Evolutionary conservation across 495 filamentous ascomycete genomes (phyloP).

Genomic region (Neurospora sp.): DNA sequence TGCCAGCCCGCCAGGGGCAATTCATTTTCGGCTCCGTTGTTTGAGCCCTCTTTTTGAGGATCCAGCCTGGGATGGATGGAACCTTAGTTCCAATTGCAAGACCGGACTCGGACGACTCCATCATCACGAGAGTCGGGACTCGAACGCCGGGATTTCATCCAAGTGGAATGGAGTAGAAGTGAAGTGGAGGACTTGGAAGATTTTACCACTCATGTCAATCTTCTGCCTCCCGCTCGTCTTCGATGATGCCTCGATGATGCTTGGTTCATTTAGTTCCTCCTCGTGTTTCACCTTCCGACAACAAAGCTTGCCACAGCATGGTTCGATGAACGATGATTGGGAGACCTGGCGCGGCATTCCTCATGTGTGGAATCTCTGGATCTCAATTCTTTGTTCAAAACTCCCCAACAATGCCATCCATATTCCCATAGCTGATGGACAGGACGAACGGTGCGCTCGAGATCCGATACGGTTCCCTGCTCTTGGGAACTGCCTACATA

Average conservation of each 20-base stretch:
- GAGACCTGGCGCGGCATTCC: not conserved
- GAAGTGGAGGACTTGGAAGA: not conserved
- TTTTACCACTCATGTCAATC: not conserved
- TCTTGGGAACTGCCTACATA: not conserved
- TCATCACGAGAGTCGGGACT: not conserved
- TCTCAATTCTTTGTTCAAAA: not conserved
- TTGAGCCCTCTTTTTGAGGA: not conserved
- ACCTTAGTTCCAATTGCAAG: not conserved
- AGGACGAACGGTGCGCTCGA: not conserved
- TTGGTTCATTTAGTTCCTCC: not conserved
- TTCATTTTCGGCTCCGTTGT: not conserved
- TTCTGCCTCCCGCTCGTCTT: not conserved
- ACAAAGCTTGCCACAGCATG: not conserved
- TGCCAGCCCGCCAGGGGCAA: not conserved
- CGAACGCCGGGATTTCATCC: not conserved
- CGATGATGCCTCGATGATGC: not conserved
- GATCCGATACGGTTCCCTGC: not conserved
- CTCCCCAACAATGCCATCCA: not conserved
- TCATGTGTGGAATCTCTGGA: not conserved
- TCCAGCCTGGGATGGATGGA: not conserved
- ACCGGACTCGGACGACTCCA: not conserved
- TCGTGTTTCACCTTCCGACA: not conserved
- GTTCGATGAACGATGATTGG: not conserved
- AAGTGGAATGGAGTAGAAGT: not conserved
- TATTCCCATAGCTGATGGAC: not conserved